These are phyloP conservation scores for Cercospora sp. DNA, from an alignment of 2,329 filamentous ascomycete genomes.

Conservation along the genomic window DNA sequence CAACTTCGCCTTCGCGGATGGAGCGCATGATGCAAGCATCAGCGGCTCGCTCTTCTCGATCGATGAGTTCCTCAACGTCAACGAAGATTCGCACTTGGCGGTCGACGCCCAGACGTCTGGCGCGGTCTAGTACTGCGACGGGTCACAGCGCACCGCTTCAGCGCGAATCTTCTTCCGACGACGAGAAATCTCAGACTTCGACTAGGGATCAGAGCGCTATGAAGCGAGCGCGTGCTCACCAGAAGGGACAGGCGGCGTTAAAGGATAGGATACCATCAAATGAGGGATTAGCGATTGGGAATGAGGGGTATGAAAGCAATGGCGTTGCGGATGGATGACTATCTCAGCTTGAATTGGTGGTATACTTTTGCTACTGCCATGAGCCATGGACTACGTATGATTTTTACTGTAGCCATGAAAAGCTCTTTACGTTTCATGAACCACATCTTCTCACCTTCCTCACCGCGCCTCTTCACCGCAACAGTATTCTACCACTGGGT, in stretches of 20 bases:
- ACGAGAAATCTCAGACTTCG: background rate
- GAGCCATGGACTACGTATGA: background rate
- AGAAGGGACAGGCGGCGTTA: conserved; percentile 13
- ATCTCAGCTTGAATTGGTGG: background rate
- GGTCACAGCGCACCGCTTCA: conserved; percentile 42
- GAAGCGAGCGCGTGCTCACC: background rate
- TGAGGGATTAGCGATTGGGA: conserved; percentile 10
- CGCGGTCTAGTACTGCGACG: conserved; percentile 51
- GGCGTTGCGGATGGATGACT: conserved; percentile 14
- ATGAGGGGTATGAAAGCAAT: conserved; percentile 13
- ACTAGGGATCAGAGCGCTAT: background rate
- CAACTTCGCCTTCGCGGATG: conserved; percentile 40
- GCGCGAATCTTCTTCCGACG: background rate
- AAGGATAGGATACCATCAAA: background rate
- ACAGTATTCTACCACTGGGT: background rate
- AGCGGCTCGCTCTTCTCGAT: conserved; percentile 38
- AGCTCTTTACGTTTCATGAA: conserved; percentile 3
- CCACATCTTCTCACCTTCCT: background rate
- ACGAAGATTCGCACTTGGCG: conserved; percentile 42
- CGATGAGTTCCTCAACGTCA: conserved; percentile 45
- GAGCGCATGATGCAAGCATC: conserved; percentile 38
- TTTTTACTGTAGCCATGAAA: conserved; percentile 5
- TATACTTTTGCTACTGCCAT: background rate
- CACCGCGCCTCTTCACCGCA: background rate
- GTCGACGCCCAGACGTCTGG: conserved; percentile 44